A percentile compares a stretch with the other conserved stretches of the same genome.
Evolutionary conservation across 208 protist species (phyloP).

Genomic region (Leishmania braziliensis): DNA sequence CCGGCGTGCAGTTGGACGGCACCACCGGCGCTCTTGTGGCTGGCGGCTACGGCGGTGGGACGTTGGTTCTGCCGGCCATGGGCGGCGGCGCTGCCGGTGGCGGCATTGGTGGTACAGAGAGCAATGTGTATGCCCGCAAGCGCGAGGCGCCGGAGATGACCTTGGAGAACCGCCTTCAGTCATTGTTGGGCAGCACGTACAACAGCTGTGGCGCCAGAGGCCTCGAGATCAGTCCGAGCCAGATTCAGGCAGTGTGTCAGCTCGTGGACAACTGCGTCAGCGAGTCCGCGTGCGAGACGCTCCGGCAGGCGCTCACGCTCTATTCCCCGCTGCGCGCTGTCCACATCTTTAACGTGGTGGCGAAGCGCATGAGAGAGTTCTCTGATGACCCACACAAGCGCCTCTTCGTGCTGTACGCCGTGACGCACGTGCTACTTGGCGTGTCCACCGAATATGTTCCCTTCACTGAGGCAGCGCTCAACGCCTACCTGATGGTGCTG

Average conservation of each 20-base stretch:
- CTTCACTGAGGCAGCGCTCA: constrained; percentile 64
- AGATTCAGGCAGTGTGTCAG: constrained; percentile 72
- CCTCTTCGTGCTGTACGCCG: constrained; percentile 76
- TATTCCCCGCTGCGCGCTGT: constrained; percentile 68
- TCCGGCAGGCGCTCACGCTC: constrained; percentile 62
- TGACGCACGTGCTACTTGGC: constrained; percentile 70
- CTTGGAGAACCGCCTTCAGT: constrained; percentile 70
- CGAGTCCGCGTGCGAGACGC: constrained; percentile 47
- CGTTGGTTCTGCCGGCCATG: constrained; percentile 61
- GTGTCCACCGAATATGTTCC: constrained; percentile 44
- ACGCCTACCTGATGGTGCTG: constrained; percentile 83
- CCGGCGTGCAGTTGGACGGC: constrained; percentile 32
- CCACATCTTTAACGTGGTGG: constrained; percentile 80
- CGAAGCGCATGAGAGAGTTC: constrained; percentile 83
- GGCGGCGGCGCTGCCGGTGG: constrained; percentile 36
- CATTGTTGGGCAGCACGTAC: constrained; percentile 70
- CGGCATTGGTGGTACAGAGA: constrained; percentile 16
- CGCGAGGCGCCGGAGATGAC: constrained; percentile 64
- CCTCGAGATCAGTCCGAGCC: constrained; percentile 63
- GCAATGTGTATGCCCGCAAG: constrained; percentile 49
- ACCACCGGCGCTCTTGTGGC: constrained; percentile 42
- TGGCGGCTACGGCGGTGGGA: constrained; percentile 26
- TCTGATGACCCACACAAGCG: constrained; percentile 84
- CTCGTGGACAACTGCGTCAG: constrained; percentile 74
- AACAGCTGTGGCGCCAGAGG: constrained; percentile 67